Evolutionary conservation across 2,329 filamentous ascomycete genomes (phyloP).

Genomic region (Colletotrichum sp.): DNA sequence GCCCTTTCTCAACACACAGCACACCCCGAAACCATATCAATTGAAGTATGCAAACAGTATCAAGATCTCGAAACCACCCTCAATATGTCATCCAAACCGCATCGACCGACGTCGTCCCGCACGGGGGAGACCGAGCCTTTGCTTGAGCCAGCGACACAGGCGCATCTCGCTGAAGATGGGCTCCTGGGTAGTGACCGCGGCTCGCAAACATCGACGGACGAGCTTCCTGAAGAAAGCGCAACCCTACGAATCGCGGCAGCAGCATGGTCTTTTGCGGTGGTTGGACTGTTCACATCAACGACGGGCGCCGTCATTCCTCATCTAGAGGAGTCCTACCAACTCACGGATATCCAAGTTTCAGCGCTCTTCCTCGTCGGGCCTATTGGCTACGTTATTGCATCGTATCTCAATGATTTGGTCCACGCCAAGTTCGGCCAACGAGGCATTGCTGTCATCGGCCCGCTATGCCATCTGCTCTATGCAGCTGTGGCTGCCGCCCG

Average conservation of each 20-base stretch:
- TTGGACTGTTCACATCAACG: conserved; percentile 30
- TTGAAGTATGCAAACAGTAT: not conserved
- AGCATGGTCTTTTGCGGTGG: conserved; percentile 20
- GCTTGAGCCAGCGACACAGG: not conserved
- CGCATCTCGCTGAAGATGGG: not conserved
- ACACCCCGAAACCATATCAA: rapidly evolving
- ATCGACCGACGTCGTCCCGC: not conserved
- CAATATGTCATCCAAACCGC: not conserved
- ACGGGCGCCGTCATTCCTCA: conserved; percentile 32
- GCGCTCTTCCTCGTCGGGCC: conserved; percentile 47
- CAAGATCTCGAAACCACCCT: rapidly evolving
- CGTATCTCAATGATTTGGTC: conserved; percentile 40
- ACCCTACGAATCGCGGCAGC: not conserved
- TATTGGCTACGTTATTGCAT: conserved; percentile 47
- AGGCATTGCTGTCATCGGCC: conserved; percentile 43
- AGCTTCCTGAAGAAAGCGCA: not conserved
- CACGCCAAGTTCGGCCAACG: conserved; percentile 66
- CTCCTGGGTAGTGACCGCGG: too few species aligned
- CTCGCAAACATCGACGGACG: not conserved
- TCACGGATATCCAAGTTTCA: conserved; percentile 47
- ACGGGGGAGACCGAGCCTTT: not conserved
- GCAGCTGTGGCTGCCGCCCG: conserved; percentile 70
- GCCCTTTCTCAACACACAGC: not conserved
- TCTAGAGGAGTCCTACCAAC: conserved; percentile 41
- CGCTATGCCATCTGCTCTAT: conserved; percentile 49